A percentile compares a stretch with the other conserved stretches of the same genome.
phyloP scores from a whole-genome alignment of 495 filamentous ascomycete species.

The Tuber brumale region DNA sequence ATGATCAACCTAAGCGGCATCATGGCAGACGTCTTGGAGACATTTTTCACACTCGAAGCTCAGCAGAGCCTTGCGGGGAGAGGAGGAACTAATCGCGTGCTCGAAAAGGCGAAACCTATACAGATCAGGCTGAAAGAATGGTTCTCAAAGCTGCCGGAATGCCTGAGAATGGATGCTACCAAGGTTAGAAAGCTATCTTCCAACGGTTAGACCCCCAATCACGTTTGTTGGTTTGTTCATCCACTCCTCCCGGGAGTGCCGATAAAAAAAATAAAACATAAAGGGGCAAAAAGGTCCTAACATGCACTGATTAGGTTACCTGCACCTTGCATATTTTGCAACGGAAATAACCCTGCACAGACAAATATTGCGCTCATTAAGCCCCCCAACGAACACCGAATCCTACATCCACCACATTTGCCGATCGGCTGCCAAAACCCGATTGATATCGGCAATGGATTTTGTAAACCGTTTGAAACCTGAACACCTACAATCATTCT shows the following conservation, averaged over 20 bases:
- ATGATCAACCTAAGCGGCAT: slow-evolving; percentile 71
- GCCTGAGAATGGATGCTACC: slow-evolving; percentile 59
- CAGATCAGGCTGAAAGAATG: slow-evolving; percentile 78
- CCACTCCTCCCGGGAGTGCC: background rate
- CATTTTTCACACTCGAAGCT: slow-evolving; percentile 57
- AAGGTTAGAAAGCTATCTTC: slow-evolving; percentile 44
- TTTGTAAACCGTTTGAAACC: slow-evolving; percentile 69
- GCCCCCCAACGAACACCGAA: slow-evolving; percentile 46
- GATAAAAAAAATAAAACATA: slow-evolving; percentile 4
- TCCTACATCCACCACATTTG: slow-evolving; percentile 86
- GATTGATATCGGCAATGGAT: slow-evolving; percentile 69
- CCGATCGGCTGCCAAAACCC: slow-evolving; percentile 78
- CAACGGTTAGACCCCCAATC: slow-evolving; percentile 44
- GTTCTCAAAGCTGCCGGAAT: slow-evolving; percentile 60
- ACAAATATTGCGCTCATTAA: slow-evolving; percentile 67
- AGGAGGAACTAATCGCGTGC: slow-evolving; percentile 48
- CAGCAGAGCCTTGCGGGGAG: slow-evolving; percentile 44
- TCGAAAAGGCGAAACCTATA: slow-evolving; percentile 71
- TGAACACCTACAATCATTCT: slow-evolving; percentile 65
- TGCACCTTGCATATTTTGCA: slow-evolving; percentile 79
- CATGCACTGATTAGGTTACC: slow-evolving; percentile 53
- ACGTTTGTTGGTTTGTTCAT: slow-evolving; percentile 18
- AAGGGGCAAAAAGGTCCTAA: slow-evolving; percentile 6
- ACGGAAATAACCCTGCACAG: slow-evolving; percentile 80
- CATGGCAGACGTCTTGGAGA: slow-evolving; percentile 68